These are phyloP conservation scores for Quercus alba DNA, from an alignment of 306 rosid genomes.

Conservation along the genomic window DNA sequence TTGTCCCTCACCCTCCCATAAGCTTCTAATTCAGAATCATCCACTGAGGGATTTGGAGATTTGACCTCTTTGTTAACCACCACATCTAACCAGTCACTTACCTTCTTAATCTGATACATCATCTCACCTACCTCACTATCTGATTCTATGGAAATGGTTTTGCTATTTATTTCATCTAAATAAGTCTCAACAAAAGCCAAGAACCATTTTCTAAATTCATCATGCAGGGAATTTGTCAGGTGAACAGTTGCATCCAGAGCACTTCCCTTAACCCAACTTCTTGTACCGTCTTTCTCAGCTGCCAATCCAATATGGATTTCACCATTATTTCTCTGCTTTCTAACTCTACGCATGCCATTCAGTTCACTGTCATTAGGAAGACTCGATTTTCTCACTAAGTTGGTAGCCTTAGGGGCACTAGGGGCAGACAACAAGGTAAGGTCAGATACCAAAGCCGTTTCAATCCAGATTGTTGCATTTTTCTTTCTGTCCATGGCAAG, in stretches of 20 bases:
- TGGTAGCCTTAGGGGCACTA: not conserved
- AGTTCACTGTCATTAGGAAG: conserved; percentile 5
- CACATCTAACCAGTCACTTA: conserved; percentile 33
- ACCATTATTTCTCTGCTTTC: conserved; percentile 4
- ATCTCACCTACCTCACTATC: conserved; percentile 24
- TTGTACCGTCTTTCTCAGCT: not conserved
- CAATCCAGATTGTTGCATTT: conserved; percentile 33
- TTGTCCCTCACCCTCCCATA: conserved; percentile 35
- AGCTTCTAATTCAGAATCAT: conserved; percentile 23
- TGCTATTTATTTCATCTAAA: conserved; percentile 30
- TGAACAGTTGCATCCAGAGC: conserved; percentile 11
- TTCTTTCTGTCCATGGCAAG: conserved; percentile 31
- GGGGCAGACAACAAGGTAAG: conserved; percentile 13
- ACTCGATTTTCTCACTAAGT: not conserved
- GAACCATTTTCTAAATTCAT: conserved; percentile 33
- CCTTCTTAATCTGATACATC: conserved; percentile 37
- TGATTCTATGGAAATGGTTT: conserved; percentile 16
- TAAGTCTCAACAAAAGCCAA: conserved; percentile 25
- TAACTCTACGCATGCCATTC: not conserved
- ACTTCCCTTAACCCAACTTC: conserved; percentile 29
- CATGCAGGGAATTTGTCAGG: conserved; percentile 17
- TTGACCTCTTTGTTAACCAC: not conserved
- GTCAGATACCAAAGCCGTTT: conserved; percentile 30
- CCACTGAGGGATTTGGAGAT: not conserved
- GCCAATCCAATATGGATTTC: conserved; percentile 12